Base-by-base conservation (phyloP, 345 rosid species). In the Bruguiera parviflora region DNA sequence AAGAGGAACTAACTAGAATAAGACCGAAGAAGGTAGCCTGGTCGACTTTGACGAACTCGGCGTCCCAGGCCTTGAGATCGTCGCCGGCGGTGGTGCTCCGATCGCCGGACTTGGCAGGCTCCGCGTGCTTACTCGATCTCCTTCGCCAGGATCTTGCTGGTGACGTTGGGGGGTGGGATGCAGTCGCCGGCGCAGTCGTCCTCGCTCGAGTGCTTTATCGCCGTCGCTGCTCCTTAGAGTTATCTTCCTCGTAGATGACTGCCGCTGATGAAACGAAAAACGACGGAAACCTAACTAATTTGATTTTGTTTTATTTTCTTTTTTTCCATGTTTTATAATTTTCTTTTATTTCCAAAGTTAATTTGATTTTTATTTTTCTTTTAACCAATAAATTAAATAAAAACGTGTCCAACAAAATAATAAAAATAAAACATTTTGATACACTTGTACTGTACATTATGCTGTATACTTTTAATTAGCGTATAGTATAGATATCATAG, bases 91-190 rank as follows among this genome's bases (percentile, higher is more conserved):
- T 5, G 61, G 37, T 24, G 9, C 29, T 37, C 29, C 43, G 49
- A 51, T 60, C 63, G 3, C 51, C 67, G 2, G 68, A 47, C 31
- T 72, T 61, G 33, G 68, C 24, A 5, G 66, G 0, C 56, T 67
- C 75, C 31, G 71, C 80, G 69, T 76, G 80, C 65, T 67, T 76
- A 76, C 75, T 76, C 80, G 43, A 76, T 76, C 25, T 71, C 80
- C 60, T 76, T 71, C 15, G 76, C 71, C 52, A 71, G 53, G 69
- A 76, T 76, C 76, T 71, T 63, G 68, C 76, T 67, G 4, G 72
- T 76, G 5, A 76, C 75, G 64, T 76, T 76, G 5, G 80, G 75
- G 5, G 71, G 53, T 7, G 80, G 76, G 29, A 76, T 76, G 2
- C 61, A 76, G 62, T 47, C 56, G 16, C 63, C 80, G 27, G 73